Evolutionary conservation across 208 protist species (phyloP), one percentile per base, ranked within the genome.

Genomic region (Trypanosoma melophagium): DNA sequence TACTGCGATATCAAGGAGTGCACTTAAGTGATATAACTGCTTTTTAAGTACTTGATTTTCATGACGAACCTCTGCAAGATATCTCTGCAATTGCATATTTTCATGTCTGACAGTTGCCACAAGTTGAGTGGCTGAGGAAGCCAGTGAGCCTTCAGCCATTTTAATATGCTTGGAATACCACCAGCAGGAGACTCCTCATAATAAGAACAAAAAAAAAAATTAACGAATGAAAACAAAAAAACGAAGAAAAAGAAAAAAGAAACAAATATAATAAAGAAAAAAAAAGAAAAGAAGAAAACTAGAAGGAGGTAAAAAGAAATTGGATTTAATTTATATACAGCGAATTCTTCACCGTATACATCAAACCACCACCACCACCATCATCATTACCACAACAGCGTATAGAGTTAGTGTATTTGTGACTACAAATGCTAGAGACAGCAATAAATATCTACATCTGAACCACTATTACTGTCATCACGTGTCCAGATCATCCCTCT

Each of bases 1-100:
- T n/a, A 96, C 84, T 17, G 90, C 87, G 25, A 92, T 85, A 60
- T 96, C 90, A 24, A 96, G 83, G 22, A 96, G 59, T 8, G 86
- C 71, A 62, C 83, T 90, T 22, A 93, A 64, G 21, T 89, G 80
- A 74, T 90, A 93, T 13, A 96, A 77, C 50, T 96, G 90, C 49
- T 81, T 80, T 8, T 85, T 84, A n/a, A 96, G 68, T 19, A 89
- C 74, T 0, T 76, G 78, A 58, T 96, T 96, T 63, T 96, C 85
- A 50, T 89, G 77, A 50, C 88, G 81, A 5, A 81, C 71, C 57
- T 93, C 86, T 1, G 84, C 71, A 24, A 96, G 64, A 22, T 77
- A 80, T 67, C 84, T 86, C 57, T 93, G 80, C 28, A 96, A 67
- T 9, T 74, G 60, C 10, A 92, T 80, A 67, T 81, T 84, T 54